Evolutionary conservation across 192 early-diverging fungal genomes (phyloP).

Genomic region (Spizellomyces punctatus): DNA sequence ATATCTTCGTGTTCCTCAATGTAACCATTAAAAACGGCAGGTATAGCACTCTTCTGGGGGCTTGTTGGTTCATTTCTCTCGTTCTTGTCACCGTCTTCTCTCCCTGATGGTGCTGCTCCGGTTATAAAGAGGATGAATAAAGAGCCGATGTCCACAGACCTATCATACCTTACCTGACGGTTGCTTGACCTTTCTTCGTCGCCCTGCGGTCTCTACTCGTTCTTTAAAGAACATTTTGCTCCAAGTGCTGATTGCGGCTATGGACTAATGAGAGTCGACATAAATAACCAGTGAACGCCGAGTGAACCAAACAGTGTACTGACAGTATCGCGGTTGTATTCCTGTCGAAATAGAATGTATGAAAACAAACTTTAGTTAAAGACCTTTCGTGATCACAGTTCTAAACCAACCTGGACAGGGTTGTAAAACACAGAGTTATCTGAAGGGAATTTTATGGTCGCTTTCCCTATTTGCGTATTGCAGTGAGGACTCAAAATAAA

Average conservation of each 20-base stretch:
- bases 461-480: constrained; percentile 36
- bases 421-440: constrained; percentile 95
- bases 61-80: constrained; percentile 2
- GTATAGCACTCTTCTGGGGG: constrained; percentile 26
- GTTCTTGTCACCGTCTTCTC: background rate
- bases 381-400: constrained; percentile 93
- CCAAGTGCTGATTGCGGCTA: too few species aligned
- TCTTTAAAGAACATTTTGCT: too few species aligned
- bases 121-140: too few species aligned
- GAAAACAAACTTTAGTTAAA: background rate
- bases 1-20: constrained; percentile 9
- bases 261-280: too few species aligned
- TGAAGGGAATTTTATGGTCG: constrained; percentile 41
- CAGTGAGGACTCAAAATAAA: background rate
- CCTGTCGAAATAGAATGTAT: background rate
- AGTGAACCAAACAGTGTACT: too few species aligned
- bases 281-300: too few species aligned
- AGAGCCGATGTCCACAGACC: too few species aligned
- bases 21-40: constrained; percentile 21
- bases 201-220: too few species aligned
- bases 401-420: constrained; percentile 74
- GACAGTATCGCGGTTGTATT: too few species aligned
- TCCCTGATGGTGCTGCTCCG: too few species aligned
- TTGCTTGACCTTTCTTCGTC: too few species aligned
- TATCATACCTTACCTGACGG: too few species aligned